A percentile compares a stretch with the other conserved stretches of the same genome.
Evolutionary conservation across 2,329 filamentous ascomycete genomes (phyloP).

Genomic region (Xylogone sp.): DNA sequence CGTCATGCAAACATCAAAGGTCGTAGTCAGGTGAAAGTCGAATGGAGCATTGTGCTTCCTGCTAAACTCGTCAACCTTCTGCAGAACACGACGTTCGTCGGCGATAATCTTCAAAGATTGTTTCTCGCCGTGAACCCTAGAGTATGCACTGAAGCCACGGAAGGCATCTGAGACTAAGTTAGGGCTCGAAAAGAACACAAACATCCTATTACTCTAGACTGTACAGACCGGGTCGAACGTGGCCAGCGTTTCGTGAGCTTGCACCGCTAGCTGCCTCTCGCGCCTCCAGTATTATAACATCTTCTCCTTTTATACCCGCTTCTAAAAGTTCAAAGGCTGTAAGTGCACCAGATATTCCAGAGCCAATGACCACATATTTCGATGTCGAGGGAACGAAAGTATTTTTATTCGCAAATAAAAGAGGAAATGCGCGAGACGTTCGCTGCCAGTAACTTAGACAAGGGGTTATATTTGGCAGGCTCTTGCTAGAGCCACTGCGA

Average conservation of each 20-base stretch:
- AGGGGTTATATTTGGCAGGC: slow-evolving; percentile 20
- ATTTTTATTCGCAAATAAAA: slow-evolving; percentile 35
- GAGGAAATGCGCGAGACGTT: slow-evolving; percentile 38
- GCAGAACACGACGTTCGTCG: slow-evolving; percentile 38
- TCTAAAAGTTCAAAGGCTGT: slow-evolving; percentile 16
- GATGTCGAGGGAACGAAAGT: slow-evolving; percentile 21
- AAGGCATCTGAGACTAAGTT: slow-evolving; percentile 35
- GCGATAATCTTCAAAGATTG: slow-evolving; percentile 43
- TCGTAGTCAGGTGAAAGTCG: slow-evolving; percentile 42
- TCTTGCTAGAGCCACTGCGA: too few relatives aligned
- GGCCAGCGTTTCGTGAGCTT: slow-evolving; percentile 31
- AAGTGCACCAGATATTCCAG: slow-evolving; percentile 11
- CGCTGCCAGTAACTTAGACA: slow-evolving; percentile 41
- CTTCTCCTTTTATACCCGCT: slow-evolving; percentile 11
- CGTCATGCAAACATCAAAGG: slow-evolving; percentile 46
- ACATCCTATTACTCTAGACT: background rate
- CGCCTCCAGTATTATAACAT: slow-evolving; percentile 28
- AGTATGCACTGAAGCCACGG: slow-evolving; percentile 41
- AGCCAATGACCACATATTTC: slow-evolving; percentile 13
- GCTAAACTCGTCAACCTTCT: slow-evolving; percentile 38
- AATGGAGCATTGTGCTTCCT: slow-evolving; percentile 36
- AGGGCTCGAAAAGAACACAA: too few relatives aligned
- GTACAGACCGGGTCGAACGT: slow-evolving; percentile 22
- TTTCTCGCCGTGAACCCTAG: slow-evolving; percentile 35
- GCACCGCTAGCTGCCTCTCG: slow-evolving; percentile 29